Evolutionary conservation across 805 yeast species (phyloP), one percentile per base, ranked within the genome.

Genomic region (Maudiozyma saulgeensis): DNA sequence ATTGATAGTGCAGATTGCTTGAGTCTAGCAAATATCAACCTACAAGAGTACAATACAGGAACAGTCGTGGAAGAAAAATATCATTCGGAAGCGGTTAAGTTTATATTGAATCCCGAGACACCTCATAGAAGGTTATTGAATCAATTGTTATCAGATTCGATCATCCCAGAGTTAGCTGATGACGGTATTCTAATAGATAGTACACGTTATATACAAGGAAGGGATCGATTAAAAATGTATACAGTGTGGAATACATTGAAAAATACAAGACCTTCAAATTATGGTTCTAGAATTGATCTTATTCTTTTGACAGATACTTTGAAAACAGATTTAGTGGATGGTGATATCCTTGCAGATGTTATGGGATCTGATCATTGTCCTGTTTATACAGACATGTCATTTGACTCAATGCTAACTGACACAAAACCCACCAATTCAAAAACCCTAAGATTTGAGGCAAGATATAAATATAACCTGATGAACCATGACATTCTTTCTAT

Each of bases 351-450:
- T 76, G 82, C 88, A 0, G 73, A 73, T 42, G 58, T 90, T 1
- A 69, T 77, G 62, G 99, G 99, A 0, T 87, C 96, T 0, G 99
- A 91, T 63, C 99, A 91, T 66, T 91, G 98, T 64, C 99, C 99
- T 0, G 79, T 88, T 0, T 88, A 64, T 59, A 74, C 88, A 1
- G 97, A 88, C 62, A 13, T 41, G 4, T 12, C 21, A 18, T 19
- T 23, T 6, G 11, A 39, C 4, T 59, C 89, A 42, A 68, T 69
- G 38, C 48, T 63, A 7, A 44, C 45, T 1, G 39, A 40, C 0
- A 37, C 54, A 41, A 47, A 42, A 21, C 43, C 18, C 9, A 26
- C 40, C 5, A 18, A 26, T 2, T 31, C 35, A 18, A 50, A 46
- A 39, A 45, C 54, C 6, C 74, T 77, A 15, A 70, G 64, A 52